A percentile compares a stretch with the other conserved stretches of the same genome.
Evolutionary conservation across 805 yeast genomes (phyloP).

Genomic region (Myxozyma mucilagina): DNA sequence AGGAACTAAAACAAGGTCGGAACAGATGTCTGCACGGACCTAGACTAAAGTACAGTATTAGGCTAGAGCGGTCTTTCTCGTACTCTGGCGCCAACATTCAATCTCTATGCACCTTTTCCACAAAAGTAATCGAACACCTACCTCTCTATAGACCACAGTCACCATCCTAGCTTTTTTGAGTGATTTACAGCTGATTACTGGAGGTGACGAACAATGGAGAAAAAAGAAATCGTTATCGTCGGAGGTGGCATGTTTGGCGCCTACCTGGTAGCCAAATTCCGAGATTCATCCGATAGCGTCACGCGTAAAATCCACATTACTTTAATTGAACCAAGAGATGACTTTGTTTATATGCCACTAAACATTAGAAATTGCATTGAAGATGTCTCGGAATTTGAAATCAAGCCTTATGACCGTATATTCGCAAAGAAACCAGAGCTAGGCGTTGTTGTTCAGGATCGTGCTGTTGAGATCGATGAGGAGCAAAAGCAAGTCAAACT

Average conservation of each 20-base stretch:
- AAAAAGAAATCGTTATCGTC: constrained; percentile 15
- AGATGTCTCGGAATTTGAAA: constrained; percentile 14
- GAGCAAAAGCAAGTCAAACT: constrained; percentile 7
- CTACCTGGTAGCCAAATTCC: constrained; percentile 4
- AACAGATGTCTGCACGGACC: not conserved
- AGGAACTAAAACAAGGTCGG: not conserved
- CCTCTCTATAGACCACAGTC: not conserved
- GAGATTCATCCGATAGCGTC: constrained; percentile 1
- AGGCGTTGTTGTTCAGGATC: constrained; percentile 9
- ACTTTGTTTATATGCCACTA: constrained; percentile 16
- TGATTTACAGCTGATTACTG: not conserved
- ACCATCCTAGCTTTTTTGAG: too few relatives aligned
- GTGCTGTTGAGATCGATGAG: constrained; percentile 15
- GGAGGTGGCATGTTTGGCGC: constrained; percentile 29
- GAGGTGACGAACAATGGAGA: not conserved
- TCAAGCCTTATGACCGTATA: constrained; percentile 17
- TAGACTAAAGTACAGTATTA: not conserved
- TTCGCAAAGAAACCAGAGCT: constrained; percentile 14
- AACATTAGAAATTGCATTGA: constrained; percentile 17
- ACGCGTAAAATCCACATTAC: constrained; percentile 8
- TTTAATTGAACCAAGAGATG: constrained; percentile 18
- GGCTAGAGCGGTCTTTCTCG: constrained; percentile 5
- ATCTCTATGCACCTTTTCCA: not conserved
- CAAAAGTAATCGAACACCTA: not conserved
- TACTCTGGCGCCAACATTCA: not conserved